phyloP scores from a whole-genome alignment of 2,329 filamentous ascomycete genomes.

The Falciphora oryzae region DNA sequence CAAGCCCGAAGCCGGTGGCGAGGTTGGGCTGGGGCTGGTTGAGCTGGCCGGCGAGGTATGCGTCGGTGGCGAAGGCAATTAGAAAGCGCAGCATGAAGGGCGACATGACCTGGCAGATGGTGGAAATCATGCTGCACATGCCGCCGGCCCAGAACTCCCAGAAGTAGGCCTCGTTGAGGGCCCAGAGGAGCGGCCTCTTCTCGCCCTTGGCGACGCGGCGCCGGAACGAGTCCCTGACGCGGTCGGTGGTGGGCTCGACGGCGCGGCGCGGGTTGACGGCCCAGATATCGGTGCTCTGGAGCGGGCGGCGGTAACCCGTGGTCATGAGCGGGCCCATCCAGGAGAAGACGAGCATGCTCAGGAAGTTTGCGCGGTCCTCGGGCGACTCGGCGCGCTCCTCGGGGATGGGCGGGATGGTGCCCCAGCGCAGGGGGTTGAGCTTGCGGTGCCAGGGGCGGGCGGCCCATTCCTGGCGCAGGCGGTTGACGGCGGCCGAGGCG shows the following conservation, averaged over 20 bases:
- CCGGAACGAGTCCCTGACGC: conserved; percentile 63
- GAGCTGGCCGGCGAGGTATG: conserved; percentile 58
- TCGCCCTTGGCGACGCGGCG: conserved; percentile 61
- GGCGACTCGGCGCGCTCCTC: conserved; percentile 48
- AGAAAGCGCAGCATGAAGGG: conserved; percentile 83
- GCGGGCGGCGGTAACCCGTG: conserved; percentile 77
- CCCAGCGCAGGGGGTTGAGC: conserved; percentile 57
- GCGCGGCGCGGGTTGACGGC: conserved; percentile 74
- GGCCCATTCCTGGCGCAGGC: conserved; percentile 35
- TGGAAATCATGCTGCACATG: conserved; percentile 66
- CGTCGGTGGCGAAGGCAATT: conserved; percentile 77
- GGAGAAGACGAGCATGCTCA: conserved; percentile 74
- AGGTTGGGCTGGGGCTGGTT: conserved; percentile 58
- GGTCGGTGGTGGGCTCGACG: conserved; percentile 62
- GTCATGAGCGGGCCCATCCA: conserved; percentile 90
- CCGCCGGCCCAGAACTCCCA: conserved; percentile 81
- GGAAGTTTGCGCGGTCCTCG: conserved; percentile 67
- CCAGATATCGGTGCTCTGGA: conserved; percentile 86
- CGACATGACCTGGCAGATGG: conserved; percentile 71
- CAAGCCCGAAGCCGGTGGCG: conserved; percentile 71
- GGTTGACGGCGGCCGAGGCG: conserved; percentile 25
- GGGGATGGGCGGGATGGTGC: conserved; percentile 48
- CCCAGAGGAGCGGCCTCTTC: conserved; percentile 69
- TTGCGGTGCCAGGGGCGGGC: conserved; percentile 50
- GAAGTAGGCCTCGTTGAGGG: conserved; percentile 81